Conservation (phyloP, 2,329 filamentous ascomycete species). For the Cladophialophora exuberans region DNA sequence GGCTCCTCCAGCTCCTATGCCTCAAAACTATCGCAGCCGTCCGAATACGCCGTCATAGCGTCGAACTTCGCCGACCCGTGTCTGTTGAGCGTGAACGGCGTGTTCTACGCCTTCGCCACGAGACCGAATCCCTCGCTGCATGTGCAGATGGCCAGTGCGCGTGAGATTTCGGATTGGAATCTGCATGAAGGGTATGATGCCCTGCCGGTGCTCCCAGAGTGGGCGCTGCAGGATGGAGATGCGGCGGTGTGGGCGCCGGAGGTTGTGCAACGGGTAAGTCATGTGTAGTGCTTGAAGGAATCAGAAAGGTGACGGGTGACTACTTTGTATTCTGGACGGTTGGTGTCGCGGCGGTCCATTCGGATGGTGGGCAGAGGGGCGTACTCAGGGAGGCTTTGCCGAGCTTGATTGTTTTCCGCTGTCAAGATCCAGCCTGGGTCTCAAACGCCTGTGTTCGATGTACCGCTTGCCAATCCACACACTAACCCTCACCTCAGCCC, state of each 20-base stretch:
- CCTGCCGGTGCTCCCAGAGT: constrained; percentile 53
- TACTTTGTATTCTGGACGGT: too few species aligned
- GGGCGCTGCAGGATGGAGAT: constrained; percentile 49
- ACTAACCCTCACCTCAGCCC: too few species aligned
- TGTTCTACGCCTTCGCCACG: constrained; percentile 61
- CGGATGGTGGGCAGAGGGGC: too few species aligned
- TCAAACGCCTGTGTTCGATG: too few species aligned
- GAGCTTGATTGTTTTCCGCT: background rate
- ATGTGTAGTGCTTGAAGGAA: too few species aligned
- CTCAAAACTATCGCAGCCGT: too few species aligned
- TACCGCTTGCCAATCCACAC: too few species aligned
- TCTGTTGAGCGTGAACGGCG: constrained; percentile 50
- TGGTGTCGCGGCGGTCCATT: too few species aligned
- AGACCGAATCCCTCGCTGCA: constrained; percentile 47
- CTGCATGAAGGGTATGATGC: constrained; percentile 54
- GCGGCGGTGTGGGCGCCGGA: constrained; percentile 60
- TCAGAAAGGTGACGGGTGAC: too few species aligned
- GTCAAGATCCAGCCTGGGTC: too few species aligned
- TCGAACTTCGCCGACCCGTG: constrained; percentile 60
- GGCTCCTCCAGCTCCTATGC: too few species aligned
- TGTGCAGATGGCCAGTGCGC: constrained; percentile 57
- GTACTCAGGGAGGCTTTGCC: too few species aligned
- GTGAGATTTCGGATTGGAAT: constrained; percentile 50
- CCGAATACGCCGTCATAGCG: constrained; percentile 32
- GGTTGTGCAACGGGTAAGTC: constrained; percentile 48